Evolutionary conservation across 1,139 yeast species (phyloP).

Genomic region (Nakaseomyces kungkrabaensis): DNA sequence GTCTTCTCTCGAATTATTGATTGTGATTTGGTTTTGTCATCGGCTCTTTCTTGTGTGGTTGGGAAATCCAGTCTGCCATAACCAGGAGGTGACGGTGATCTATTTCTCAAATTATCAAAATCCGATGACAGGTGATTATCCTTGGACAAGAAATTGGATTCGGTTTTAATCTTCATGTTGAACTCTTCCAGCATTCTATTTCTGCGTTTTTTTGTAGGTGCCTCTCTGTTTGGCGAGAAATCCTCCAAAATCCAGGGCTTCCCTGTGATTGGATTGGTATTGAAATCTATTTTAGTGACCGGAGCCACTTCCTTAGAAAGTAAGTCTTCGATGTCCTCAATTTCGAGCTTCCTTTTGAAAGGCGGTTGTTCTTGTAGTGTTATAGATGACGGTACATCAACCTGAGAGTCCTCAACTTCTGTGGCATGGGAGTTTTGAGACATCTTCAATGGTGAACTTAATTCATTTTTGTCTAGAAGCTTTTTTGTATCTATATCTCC

Average conservation of each 20-base stretch:
- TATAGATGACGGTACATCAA: background rate
- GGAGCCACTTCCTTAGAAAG: no score
- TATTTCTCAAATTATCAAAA: conserved; percentile 30
- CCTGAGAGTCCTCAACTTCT: conserved; percentile 1
- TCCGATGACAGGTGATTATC: conserved; percentile 6
- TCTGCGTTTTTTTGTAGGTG: conserved; percentile 6
- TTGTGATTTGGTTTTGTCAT: conserved; percentile 29
- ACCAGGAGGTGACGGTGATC: conserved; percentile 57
- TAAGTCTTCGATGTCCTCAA: background rate
- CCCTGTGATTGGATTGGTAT: conserved; percentile 26
- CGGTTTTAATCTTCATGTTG: background rate
- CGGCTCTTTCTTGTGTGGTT: conserved; percentile 41
- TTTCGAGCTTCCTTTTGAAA: background rate
- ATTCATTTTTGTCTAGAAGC: conserved; percentile 4
- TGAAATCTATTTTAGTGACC: conserved; percentile 12
- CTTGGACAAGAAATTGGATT: background rate
- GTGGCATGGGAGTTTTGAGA: conserved; percentile 9
- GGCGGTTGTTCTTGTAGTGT: background rate
- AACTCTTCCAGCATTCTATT: background rate
- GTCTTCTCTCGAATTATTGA: conserved; percentile 30
- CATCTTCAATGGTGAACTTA: conserved; percentile 19
- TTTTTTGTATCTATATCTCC: background rate
- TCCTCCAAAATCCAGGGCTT: conserved; percentile 31
- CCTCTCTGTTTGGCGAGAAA: conserved; percentile 22
- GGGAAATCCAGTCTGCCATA: conserved; percentile 57